Evolutionary conservation across 306 rosid genomes (phyloP).

Genomic region (Medicago truncatula): DNA sequence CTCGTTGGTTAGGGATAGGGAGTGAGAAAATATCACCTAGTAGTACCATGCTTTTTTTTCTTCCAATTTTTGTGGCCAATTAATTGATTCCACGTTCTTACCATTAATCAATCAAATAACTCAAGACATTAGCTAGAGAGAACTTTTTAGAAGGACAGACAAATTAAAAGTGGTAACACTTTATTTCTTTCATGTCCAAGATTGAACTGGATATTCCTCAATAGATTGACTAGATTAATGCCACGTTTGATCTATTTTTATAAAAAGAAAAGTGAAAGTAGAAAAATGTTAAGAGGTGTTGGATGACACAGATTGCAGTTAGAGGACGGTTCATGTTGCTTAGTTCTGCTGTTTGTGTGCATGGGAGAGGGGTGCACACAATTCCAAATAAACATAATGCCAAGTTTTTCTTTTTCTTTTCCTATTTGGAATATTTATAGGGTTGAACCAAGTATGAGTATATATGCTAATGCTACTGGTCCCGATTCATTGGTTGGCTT

Average conservation of each 20-base stretch:
- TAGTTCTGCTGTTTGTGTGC: not conserved
- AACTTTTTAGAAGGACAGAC: slow-evolving; percentile 42
- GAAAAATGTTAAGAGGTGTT: slow-evolving; percentile 1
- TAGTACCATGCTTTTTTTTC: too few relatives aligned
- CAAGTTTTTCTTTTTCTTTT: not conserved
- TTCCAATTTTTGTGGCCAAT: not conserved
- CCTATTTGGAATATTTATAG: too few relatives aligned
- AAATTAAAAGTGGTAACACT: slow-evolving; percentile 49
- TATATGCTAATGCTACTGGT: not conserved
- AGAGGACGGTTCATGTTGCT: slow-evolving; percentile 30
- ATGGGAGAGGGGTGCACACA: too few relatives aligned
- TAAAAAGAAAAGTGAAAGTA: not conserved
- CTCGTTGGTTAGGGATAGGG: too few relatives aligned
- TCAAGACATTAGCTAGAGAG: not conserved
- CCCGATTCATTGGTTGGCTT: slow-evolving; percentile 18
- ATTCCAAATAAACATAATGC: not conserved
- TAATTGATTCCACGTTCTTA: slow-evolving; percentile 15
- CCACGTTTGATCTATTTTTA: slow-evolving; percentile 41
- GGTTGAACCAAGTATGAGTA: too few relatives aligned
- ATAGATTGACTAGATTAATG: slow-evolving; percentile 37
- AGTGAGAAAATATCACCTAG: not conserved
- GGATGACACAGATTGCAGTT: slow-evolving; percentile 21
- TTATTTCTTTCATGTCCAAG: slow-evolving; percentile 43
- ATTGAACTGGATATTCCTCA: slow-evolving; percentile 53
- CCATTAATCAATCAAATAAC: slow-evolving; percentile 8